Evolutionary conservation across 768 basidiomycete genomes (phyloP), one percentile per base, ranked within the genome.

Genomic region (Basidioascus undulatus): DNA sequence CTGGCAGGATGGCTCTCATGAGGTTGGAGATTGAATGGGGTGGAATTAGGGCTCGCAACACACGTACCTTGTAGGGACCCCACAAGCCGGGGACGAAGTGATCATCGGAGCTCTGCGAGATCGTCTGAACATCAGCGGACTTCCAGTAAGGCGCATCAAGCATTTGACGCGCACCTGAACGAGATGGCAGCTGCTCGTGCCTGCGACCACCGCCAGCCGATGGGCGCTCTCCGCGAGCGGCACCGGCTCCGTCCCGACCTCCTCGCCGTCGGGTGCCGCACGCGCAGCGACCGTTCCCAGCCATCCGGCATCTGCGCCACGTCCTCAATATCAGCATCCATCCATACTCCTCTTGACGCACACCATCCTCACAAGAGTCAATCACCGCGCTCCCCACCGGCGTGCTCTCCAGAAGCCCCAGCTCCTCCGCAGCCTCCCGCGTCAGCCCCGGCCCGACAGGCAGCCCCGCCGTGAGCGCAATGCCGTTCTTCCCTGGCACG

Each of bases 161-260:
- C 19, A 23, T 35, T 15, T 11, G 10, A 8, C n/a, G 50, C 58
- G 25, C 40, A 76, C 78, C 65, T 84, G 83, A 1, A 89, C 77
- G 34, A 98, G 67, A 59, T 96, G 81, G 55, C 92, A 96, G 6
- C 87, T 94, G 50, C 80, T 84, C 5, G 89, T 98, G 8, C 92
- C 92, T 21, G 92, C 92, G 42, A 87, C 77, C 35, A 77, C 83
- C 4, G 87, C 89, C 16, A 98, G 63, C 31, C 89, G 66, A 51
- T 79, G 72, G 12, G 66, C 62, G 6, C 81, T 81, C 47, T 89
- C n/a, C n/a, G n/a, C 80, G 6, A 73, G 67, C 7, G 92, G 60
- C 11, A 65, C 61, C 13, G 82, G 79, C 18, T 65, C 52, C 10
- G 57, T 54, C 16, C 60, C 44, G 2, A 41, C 37, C 26, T 62